phyloP scores from a whole-genome alignment of 129 eudicot genomes.

The Flaveria sonorensis region DNA sequence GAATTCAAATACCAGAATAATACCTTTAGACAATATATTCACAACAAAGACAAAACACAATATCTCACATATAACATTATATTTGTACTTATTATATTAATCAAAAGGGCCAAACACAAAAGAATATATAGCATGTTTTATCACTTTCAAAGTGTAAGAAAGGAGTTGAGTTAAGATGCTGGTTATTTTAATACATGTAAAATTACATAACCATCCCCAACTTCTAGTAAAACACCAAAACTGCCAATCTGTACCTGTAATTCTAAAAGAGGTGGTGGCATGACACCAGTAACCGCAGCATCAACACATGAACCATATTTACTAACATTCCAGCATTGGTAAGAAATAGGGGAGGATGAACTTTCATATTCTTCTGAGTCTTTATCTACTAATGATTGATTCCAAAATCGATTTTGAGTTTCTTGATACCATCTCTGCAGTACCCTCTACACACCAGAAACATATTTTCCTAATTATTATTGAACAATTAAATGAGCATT shows the following conservation, averaged over 20 bases:
- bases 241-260: constrained; percentile 54
- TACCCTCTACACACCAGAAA: constrained; percentile 60
- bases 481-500: neutral
- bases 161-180: too few species aligned
- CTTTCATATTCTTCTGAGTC: constrained; percentile 47
- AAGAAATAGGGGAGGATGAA: constrained; percentile 59
- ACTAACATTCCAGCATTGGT: constrained; percentile 96
- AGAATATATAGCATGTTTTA: neutral
- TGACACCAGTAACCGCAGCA: constrained; percentile 94
- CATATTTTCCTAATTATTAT: constrained; percentile 28
- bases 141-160: neutral
- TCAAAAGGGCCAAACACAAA: too few species aligned
- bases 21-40: constrained; percentile 46
- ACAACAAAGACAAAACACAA: too few species aligned
- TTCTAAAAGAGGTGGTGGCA: constrained; percentile 96
- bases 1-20: constrained; percentile 84
- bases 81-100: too few species aligned
- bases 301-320: constrained; percentile 87
- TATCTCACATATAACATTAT: too few species aligned
- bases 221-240: constrained; percentile 11
- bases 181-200: neutral
- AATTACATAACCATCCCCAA: neutral
- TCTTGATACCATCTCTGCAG: constrained; percentile 71
- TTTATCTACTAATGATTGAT: constrained; percentile 40
- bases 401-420: constrained; percentile 60